Evolutionary conservation across 495 filamentous ascomycete species (phyloP), one percentile per base, ranked within the genome.

Genomic region (Daldinia decipiens): DNA sequence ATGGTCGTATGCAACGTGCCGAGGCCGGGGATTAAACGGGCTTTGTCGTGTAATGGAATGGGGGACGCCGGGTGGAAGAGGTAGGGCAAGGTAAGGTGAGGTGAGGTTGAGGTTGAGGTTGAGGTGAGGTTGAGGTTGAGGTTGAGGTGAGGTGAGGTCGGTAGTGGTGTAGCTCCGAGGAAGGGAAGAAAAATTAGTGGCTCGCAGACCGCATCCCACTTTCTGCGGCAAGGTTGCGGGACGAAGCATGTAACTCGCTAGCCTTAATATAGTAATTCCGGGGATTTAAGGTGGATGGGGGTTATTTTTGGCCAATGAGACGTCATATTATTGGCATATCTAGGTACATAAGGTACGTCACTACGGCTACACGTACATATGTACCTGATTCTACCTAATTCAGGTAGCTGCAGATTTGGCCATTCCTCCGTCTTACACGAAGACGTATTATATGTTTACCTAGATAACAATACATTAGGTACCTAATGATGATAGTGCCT

Each of bases 171-270:
- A 19, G 39, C 54, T 24, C 62, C 56, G 57, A 66, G 12, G 34
- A 57, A 29, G 55, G 43, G 52, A 66, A 61, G 15, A 66, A 65
- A 72, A 72, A 61, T 65, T 57, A 72, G 70, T 72, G 70, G 70
- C 60, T 72, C 70, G 21, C 36, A 53, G 51, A 60, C 55, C 70
- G 70, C 70, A 47, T 63, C 64, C 70, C 70, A 72, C 70, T 31
- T 58, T 53, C 34, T 72, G 70, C 70, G 65, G 65, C 70, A 68
- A 52, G 60, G 60, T 29, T 12, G 59, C 70, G 70, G 64, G 70
- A 72, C 59, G 32, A 61, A 65, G 65, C 59, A 36, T 45, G 45
- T 50, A 9, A 39, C 24, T 19, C 6, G 39, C 70, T 72, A 72
- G 39, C 12, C 70, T 64, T 45, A 52, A 65, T 55, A 50, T 65